Conservation (phyloP, 2,329 filamentous ascomycete genomes). For the Colletotrichum plurivorum region DNA sequence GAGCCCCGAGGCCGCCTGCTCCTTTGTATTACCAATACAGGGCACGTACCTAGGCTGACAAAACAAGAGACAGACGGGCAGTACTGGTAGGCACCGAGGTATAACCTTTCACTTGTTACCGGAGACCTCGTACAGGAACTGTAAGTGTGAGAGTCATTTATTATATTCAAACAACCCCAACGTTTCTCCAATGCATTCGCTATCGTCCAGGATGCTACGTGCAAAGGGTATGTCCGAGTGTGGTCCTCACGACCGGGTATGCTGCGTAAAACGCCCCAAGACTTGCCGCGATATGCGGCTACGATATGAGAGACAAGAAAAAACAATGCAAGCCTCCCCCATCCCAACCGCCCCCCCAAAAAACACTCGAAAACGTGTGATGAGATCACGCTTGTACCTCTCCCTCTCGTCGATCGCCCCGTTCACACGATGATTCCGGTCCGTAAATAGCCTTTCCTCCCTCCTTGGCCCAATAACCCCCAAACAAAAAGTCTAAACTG, state of each 20-base stretch:
- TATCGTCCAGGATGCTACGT: constrained; percentile 14
- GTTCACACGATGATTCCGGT: background rate
- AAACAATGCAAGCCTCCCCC: background rate
- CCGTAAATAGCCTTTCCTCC: constrained; percentile 5
- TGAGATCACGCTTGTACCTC: background rate
- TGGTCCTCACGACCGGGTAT: background rate
- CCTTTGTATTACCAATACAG: too few species aligned
- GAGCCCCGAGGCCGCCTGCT: constrained; percentile 14
- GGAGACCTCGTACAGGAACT: too few species aligned
- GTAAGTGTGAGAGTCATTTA: background rate
- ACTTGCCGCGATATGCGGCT: background rate
- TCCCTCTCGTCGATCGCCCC: background rate
- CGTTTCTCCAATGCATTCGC: constrained; percentile 19
- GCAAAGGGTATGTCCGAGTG: background rate
- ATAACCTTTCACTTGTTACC: too few species aligned
- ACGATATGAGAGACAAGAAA: background rate
- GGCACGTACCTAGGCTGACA: too few species aligned
- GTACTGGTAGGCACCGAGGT: too few species aligned
- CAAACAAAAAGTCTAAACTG: constrained; percentile 22
- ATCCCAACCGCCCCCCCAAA: background rate
- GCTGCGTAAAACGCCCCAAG: background rate
- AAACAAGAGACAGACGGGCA: too few species aligned
- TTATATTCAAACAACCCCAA: constrained; percentile 3
- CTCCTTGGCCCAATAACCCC: background rate
- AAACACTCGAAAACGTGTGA: constrained; percentile 7